Conservation (phyloP, 208 protist species). For the Acanthamoeba healyi region DNA sequence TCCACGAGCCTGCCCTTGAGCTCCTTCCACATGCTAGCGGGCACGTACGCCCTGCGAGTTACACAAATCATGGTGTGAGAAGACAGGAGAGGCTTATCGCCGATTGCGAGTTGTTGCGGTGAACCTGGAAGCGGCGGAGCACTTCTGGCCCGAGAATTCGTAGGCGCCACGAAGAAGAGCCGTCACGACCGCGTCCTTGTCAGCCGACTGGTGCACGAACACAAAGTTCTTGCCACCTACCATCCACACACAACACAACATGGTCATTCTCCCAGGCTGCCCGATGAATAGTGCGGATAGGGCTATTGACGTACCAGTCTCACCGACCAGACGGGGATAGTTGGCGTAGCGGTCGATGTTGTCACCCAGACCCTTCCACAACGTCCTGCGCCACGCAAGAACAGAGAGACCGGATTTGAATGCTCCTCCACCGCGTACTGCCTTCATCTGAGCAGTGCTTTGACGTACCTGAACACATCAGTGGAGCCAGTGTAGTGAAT, state of each 20-base stretch:
- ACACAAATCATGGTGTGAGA: background rate
- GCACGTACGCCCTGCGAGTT: slow-evolving; percentile 91
- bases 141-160: slow-evolving; percentile 98
- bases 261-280: background rate
- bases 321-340: slow-evolving; percentile 97
- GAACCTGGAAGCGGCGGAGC: slow-evolving; percentile 89
- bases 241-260: background rate
- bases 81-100: background rate
- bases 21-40: slow-evolving; percentile 93
- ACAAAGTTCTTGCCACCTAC: slow-evolving; percentile 97
- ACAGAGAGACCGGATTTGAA: too few species aligned
- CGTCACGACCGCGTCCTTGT: slow-evolving; percentile 93
- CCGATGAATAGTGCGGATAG: background rate
- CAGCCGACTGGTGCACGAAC: slow-evolving; percentile 94
- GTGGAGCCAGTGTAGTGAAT: slow-evolving; percentile 98
- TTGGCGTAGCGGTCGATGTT: slow-evolving; percentile 90
- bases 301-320: slow-evolving; percentile 91
- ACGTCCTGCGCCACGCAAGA: too few species aligned
- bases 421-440: too few species aligned
- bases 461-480: slow-evolving; percentile 56
- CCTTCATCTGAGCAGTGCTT: background rate
- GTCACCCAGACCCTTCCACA: slow-evolving; percentile 95
- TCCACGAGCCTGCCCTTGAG: slow-evolving; percentile 93
- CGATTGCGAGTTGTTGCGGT: background rate
- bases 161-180: slow-evolving; percentile 95